Base-by-base conservation (phyloP, 108 stramenopile species). In the Stephanodiscus minutulus region DNA sequence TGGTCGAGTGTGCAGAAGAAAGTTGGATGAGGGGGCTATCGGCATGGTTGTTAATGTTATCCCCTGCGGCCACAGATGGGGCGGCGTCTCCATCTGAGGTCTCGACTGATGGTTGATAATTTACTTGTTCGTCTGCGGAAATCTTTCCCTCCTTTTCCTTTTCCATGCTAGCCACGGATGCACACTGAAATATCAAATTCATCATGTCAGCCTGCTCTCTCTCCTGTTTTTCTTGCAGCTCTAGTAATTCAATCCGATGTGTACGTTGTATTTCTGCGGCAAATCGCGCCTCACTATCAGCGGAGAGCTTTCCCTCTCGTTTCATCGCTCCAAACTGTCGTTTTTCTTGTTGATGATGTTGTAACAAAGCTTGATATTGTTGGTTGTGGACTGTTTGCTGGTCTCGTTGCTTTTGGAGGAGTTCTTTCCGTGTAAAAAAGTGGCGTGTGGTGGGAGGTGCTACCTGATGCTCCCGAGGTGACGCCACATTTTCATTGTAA, bases 161-260 rank as follows among this genome's bases (percentile, higher is more conserved):
- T 63, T 17, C 28, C 13, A 13, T 39, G 61, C 36, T 29, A 29
- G 36, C 36, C 36, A 39, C 61, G 5, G 61, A 4, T 1, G 36
- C 31, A 39, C 28, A 36, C 33, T 65, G 44, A 22, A 50, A 47
- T 25, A 65, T 46, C 39, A 22, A 22, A 50, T 46, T 9, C 43
- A 65, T 65, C 44, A 65, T 24, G 3, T 44, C 46, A 31, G 29
- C 9, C 64, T 65, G 47, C 5, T 65, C 64, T 9, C 36, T 65
- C 48, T 65, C 43, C 10, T 65, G 64, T 11, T 10, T 25, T 46
- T 65, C 47, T 24, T 22, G 17, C 46, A 65, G 29, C 13, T 46
- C 64, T 46, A 50, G 27, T 46, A 65, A 22, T 50, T 65, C 64
- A 7, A 2, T 46, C 24, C 28, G 35, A 37, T 65, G 64, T 46